Base-by-base conservation (phyloP, 176 grass and related monocot species). In the Panicum miliaceum region DNA sequence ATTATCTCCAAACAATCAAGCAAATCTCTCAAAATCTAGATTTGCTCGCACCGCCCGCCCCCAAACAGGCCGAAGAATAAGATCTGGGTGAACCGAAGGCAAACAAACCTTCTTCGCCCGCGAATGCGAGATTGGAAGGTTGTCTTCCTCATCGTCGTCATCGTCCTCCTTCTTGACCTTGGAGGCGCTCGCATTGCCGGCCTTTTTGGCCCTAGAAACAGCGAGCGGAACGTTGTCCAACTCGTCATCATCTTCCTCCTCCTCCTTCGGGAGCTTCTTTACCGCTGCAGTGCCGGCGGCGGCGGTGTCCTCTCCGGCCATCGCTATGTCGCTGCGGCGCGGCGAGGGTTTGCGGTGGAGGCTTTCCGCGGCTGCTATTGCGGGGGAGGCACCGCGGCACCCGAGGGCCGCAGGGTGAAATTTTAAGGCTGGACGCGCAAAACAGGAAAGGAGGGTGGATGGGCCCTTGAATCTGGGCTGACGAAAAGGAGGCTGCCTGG, bases 241-340 rank as follows among this genome's bases (percentile, higher is more conserved):
- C 3, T 77, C 42, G 2, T 81, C 51, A 3, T 60, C 76, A 16
- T 78, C 84, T 0, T 77, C 42, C 18, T 48, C 59, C 61, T 53
- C 79, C 58, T 69, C 61, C 60, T 77, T 84, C 14, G 5, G 59
- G 12, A 18, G 3, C 32, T n/a, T 83, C 37, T n/a, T 59, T 57
- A 12, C 12, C 12, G 18, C 53, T 2, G 11, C 2, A 0, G 18
- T 7, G 34, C 35, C 45, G 32, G 64, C 54, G 48, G 62, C 68
- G 41, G 86, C 86, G 75, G 42, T 77, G 78, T 5, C 71, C 20
- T 90, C 79, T 76, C 84, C 66, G 73, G 88, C 79, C 88, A 86
- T 90, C 9, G 47, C 59, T 79, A 58, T 45, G 34, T 83, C 29
- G 53, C 56, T 60, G 77, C 43, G 46, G 57, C 20, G 45, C 19